These are phyloP conservation scores for Colletotrichum tabaci DNA, from an alignment of 2,329 filamentous ascomycete species.

Conservation along the genomic window DNA sequence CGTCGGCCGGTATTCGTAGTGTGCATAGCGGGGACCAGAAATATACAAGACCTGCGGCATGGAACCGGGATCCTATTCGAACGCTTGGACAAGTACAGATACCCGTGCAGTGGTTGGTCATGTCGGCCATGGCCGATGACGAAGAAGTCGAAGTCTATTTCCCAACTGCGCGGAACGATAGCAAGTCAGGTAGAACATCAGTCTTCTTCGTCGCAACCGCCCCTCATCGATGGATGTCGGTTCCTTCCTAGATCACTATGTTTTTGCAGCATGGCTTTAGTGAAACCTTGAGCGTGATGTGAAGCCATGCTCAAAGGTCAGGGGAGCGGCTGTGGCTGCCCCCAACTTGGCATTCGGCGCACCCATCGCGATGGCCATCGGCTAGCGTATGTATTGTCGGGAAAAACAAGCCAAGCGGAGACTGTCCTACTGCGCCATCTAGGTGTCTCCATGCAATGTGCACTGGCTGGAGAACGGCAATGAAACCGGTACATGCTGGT, in stretches of 20 bases:
- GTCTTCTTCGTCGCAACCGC: neutral
- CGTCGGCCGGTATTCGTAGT: too few relatives aligned
- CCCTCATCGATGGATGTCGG: too few relatives aligned
- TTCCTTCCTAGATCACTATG: neutral
- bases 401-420: slow-evolving; percentile 6
- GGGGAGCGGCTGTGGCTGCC: slow-evolving; percentile 34
- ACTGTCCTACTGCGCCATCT: slow-evolving; percentile 24
- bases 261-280: neutral
- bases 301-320: slow-evolving; percentile 18
- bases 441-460: slow-evolving; percentile 10
- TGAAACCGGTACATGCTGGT: neutral
- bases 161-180: neutral
- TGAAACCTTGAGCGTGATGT: slow-evolving; percentile 6
- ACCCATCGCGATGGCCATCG: slow-evolving; percentile 12
- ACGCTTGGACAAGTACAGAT: neutral
- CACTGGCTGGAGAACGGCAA: neutral
- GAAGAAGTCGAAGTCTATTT: neutral
- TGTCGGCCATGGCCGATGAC: neutral
- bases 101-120: neutral
- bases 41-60: neutral
- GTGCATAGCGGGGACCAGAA: neutral
- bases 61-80: too few relatives aligned
- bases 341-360: slow-evolving; percentile 9
- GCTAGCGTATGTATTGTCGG: slow-evolving; percentile 18
- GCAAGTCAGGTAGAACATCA: neutral